These are phyloP conservation scores for Dalbergia oliveri DNA, from an alignment of 306 rosid species.

Conservation along the genomic window DNA sequence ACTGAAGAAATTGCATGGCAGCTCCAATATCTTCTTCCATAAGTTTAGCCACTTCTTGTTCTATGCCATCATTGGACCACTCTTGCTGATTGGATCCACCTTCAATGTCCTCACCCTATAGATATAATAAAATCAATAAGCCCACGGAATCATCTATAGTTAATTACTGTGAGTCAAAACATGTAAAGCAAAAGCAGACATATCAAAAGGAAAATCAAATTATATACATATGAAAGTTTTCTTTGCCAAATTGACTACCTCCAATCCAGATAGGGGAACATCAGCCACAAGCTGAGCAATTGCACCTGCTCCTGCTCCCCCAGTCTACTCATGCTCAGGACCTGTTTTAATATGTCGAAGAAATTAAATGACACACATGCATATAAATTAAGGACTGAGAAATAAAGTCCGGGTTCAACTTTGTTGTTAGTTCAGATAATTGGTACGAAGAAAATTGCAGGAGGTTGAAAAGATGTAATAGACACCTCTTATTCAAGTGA, in stretches of 20 bases:
- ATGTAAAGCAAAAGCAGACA: no score
- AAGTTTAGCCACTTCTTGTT: slow-evolving; percentile 91
- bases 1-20: slow-evolving; percentile 97
- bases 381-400: no score
- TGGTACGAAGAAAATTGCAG: no score
- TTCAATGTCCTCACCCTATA: slow-evolving; percentile 74
- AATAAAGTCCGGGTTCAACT: no score
- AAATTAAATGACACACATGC: slow-evolving; percentile 19
- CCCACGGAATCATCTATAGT: no score
- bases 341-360: slow-evolving; percentile 56
- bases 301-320: slow-evolving; percentile 87
- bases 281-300: slow-evolving; percentile 99
- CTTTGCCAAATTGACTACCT: slow-evolving; percentile 25
- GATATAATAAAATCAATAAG: not conserved
- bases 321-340: slow-evolving; percentile 94
- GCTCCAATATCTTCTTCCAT: slow-evolving; percentile 99
- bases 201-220: no score
- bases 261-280: slow-evolving; percentile 74
- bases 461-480: no score
- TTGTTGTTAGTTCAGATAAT: no score
- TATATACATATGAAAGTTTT: not conserved
- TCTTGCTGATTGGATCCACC: slow-evolving; percentile 70
- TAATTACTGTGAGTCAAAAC: no score
- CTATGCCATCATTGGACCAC: slow-evolving; percentile 97
- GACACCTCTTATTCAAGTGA: no score